phyloP scores from a whole-genome alignment of 2,329 filamentous ascomycete genomes.

The Fusarium algeriense region DNA sequence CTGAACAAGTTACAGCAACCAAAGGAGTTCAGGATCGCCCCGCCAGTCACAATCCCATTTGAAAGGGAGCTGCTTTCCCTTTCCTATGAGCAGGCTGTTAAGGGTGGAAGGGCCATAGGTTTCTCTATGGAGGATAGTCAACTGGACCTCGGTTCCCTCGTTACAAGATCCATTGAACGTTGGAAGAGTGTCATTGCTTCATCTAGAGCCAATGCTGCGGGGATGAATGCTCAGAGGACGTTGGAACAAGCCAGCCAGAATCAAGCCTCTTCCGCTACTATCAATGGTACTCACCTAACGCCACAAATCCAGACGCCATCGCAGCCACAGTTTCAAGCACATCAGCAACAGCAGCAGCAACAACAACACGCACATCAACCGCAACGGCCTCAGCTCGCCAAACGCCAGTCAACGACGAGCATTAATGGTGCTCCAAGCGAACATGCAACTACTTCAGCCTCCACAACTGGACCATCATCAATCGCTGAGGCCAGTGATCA shows the following conservation, averaged over 20 bases:
- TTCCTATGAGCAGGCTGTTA: slow-evolving; percentile 60
- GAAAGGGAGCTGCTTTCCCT: slow-evolving; percentile 62
- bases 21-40: slow-evolving; percentile 66
- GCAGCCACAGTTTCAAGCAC: slow-evolving; percentile 36
- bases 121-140: slow-evolving; percentile 64
- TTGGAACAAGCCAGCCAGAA: slow-evolving; percentile 55
- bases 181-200: slow-evolving; percentile 73
- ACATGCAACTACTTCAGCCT: slow-evolving; percentile 48
- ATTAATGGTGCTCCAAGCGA: slow-evolving; percentile 52
- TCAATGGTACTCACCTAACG: slow-evolving; percentile 37
- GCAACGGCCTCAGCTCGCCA: slow-evolving; percentile 39
- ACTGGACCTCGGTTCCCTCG: slow-evolving; percentile 63
- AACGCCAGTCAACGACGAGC: slow-evolving; percentile 53
- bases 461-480: slow-evolving; percentile 54
- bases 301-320: slow-evolving; percentile 39
- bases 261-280: slow-evolving; percentile 37
- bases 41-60: slow-evolving; percentile 65
- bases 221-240: slow-evolving; percentile 64
- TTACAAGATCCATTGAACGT: slow-evolving; percentile 68
- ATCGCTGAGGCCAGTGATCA: slow-evolving; percentile 62
- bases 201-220: slow-evolving; percentile 57
- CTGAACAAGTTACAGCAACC: slow-evolving; percentile 70
- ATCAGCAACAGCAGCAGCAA: slow-evolving; percentile 33
- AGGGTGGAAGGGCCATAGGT: slow-evolving; percentile 57
- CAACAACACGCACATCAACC: slow-evolving; percentile 1